These are phyloP conservation scores for Pholiota conissans DNA, from an alignment of 768 basidiomycete species.

Conservation along the genomic window DNA sequence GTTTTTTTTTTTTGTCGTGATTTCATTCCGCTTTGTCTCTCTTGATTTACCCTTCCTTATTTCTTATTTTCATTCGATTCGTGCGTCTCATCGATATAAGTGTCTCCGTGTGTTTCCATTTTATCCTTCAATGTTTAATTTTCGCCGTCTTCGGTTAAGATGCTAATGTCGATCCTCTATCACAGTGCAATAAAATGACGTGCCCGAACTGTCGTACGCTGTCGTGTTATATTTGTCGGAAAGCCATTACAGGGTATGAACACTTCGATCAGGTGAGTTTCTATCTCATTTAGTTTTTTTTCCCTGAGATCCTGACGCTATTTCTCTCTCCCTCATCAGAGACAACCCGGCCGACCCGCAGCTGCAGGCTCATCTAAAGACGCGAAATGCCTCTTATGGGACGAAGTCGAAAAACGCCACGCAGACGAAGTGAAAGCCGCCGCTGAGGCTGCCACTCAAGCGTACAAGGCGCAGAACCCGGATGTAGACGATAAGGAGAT, in stretches of 20 bases:
- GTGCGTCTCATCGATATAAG: no score
- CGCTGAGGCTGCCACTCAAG: conserved; percentile 62
- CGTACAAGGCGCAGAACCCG: conserved; percentile 59
- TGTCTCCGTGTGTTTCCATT: no score
- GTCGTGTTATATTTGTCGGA: conserved; percentile 84
- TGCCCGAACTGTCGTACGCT: conserved; percentile 71
- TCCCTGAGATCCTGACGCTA: no score
- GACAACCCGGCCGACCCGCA: conserved; percentile 14
- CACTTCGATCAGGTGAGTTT: conserved; percentile 59
- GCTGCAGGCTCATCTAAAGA: no score
- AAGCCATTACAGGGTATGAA: conserved; percentile 72
- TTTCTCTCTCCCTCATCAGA: no score
- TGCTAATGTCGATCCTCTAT: no score
- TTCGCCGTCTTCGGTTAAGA: no score
- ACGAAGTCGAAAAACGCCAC: conserved; percentile 63
- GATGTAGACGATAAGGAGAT: conserved; percentile 61
- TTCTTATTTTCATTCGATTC: background rate
- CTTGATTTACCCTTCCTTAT: no score
- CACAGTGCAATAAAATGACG: conserved; percentile 90
- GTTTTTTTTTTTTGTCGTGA: no score
- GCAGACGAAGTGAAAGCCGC: conserved; percentile 68
- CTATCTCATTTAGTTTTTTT: no score
- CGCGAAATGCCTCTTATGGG: conserved; percentile 68
- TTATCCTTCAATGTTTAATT: no score
- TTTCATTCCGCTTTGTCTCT: no score